Evolutionary conservation across 202 grass and related monocot genomes (phyloP), one percentile per base, ranked within the genome.

Genomic region (Hordeum pubiflorum): DNA sequence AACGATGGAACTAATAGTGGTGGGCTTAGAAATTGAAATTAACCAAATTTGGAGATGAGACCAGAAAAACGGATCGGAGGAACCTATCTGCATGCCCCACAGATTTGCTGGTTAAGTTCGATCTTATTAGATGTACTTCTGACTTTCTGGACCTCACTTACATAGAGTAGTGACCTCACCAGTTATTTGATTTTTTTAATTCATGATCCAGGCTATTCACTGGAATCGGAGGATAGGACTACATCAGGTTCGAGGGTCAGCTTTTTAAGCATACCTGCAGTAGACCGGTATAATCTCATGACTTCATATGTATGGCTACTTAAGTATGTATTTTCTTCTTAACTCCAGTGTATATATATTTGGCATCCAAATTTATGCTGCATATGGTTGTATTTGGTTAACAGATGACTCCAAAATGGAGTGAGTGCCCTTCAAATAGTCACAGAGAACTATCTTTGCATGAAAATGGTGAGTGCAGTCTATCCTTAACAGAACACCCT

Each of bases 391-490:
- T 77, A 78, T 84, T 62, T 80, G 81, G 31, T 89, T 82, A 88
- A 74, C 76, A 84, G 83, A 86, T 91, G 86, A 88, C 88, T 76
- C 91, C 91, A 81, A 93, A 93, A 78, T 88, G 78, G 84, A 88
- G 76, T 56, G 91, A 76, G 71, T 71, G 73, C 48, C 41, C 72
- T 82, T 84, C 67, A 80, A 70, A 91, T 86, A 72, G 60, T 77
- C 84, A 37, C 33, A 82, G 14, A 46, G 75, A 89, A 84, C 43
- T 76, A 59, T 59, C 87, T 84, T 86, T 63, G 36, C 69, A 64
- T 39, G 72, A 67, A 58, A 86, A 87, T 78, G 83, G 71, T 80
- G 77, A 86, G 23, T 76, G 24, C 56, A 65, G 79, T 89, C 72
- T 59, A 84, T 33, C 68, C 34, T 57, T 81, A 58, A 63, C 22